Percentiles rank a stretch among this genome's conserved stretches.
phyloP scores from a whole-genome alignment of 2,329 filamentous ascomycete species.

The Kalmusia sp. region DNA sequence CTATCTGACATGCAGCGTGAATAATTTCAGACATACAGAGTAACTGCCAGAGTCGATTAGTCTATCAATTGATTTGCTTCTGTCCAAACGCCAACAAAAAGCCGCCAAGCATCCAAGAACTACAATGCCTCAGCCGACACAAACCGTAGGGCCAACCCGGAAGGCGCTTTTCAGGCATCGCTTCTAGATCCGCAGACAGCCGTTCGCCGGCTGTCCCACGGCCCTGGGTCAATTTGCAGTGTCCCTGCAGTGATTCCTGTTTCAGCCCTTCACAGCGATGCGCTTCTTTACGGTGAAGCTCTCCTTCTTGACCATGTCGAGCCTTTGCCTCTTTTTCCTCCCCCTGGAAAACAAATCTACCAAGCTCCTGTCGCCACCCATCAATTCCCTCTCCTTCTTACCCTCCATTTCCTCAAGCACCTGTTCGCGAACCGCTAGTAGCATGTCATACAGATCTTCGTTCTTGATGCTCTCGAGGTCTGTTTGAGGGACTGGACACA shows the following conservation, averaged over 20 bases:
- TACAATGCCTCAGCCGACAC: background rate
- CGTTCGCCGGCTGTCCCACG: background rate
- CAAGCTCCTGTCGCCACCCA: background rate
- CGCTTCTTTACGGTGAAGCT: constrained; percentile 1
- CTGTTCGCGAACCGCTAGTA: background rate
- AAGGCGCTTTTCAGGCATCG: background rate
- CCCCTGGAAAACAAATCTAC: background rate
- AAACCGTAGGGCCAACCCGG: background rate
- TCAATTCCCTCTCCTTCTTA: background rate
- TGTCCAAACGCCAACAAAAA: background rate
- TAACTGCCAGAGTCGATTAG: constrained; percentile 1
- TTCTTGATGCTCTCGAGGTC: background rate
- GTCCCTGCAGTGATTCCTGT: background rate
- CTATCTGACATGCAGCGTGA: constrained; percentile 1
- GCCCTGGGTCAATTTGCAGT: background rate
- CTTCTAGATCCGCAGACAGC: constrained; percentile 1
- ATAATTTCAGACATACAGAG: background rate
- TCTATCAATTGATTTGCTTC: background rate
- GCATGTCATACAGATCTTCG: background rate
- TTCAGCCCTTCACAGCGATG: background rate
- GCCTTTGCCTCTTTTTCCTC: constrained; percentile 1
- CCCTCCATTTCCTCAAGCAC: constrained; percentile 1
- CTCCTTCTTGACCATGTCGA: background rate
- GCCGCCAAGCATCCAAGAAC: background rate
- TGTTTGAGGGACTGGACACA: background rate